Conservation (phyloP, 2,329 filamentous ascomycete species). For the Fusarium sarcochroum region DNA sequence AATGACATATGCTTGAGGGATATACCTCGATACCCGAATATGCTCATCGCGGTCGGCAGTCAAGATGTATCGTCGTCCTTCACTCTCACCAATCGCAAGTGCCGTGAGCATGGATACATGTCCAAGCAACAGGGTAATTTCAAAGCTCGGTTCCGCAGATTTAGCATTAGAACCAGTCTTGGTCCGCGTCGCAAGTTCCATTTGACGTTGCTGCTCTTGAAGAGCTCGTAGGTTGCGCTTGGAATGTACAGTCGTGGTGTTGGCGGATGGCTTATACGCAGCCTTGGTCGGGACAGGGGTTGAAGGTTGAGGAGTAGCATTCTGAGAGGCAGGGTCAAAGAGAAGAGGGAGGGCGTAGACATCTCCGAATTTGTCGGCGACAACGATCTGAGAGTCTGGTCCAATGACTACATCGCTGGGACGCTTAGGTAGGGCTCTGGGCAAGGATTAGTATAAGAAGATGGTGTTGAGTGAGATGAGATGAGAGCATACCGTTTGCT, state of each 20-base stretch:
- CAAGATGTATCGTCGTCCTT: constrained; percentile 64
- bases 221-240: constrained; percentile 73
- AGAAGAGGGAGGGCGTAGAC: constrained; percentile 87
- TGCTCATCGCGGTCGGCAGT: constrained; percentile 76
- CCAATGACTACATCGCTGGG: constrained; percentile 83
- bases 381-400: constrained; percentile 80
- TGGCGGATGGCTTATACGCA: constrained; percentile 65
- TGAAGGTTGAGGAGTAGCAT: constrained; percentile 23
- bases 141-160: constrained; percentile 68
- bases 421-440: constrained; percentile 88
- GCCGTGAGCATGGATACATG: constrained; percentile 97
- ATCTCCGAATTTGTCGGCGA: constrained; percentile 96
- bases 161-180: constrained; percentile 49
- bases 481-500: constrained; percentile 74
- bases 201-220: constrained; percentile 68
- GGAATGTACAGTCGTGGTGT: constrained; percentile 74
- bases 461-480: not conserved
- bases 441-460: constrained; percentile 46
- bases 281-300: constrained; percentile 47
- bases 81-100: constrained; percentile 67
- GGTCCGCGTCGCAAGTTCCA: constrained; percentile 51
- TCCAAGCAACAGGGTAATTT: constrained; percentile 84
- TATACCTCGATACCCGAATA: constrained; percentile 86
- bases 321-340: constrained; percentile 39
- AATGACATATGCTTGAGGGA: constrained; percentile 88